Evolutionary conservation across 1,284 basidiomycete species (phyloP), one percentile per base, ranked within the genome.

Genomic region (Pyrrhoderma lamaoense): DNA sequence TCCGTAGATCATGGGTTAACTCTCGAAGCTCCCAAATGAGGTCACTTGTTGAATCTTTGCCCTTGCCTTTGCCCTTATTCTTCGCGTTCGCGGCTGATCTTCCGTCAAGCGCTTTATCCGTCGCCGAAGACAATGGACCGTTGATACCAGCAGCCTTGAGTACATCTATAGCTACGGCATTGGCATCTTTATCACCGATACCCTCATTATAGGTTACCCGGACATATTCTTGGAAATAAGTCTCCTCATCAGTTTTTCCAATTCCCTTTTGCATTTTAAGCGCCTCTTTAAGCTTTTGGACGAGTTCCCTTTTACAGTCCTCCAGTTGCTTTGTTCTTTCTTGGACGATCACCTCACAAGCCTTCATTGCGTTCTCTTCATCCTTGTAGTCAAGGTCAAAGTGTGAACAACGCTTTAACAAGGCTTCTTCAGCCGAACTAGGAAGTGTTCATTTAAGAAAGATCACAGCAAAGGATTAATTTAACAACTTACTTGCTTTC

Each of bases 381-480:
- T 77, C 72, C 18, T 77, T 80, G 18, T 82, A 77, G 52, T 94
- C 89, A 37, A 94, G 77, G 62, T 92, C 88, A 66, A 95, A 95
- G 65, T 95, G 93, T 7, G 93, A 93, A 64, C 92, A 94, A 25
- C 92, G 85, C 64, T 95, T 95, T 51, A 95, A 74, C 2, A 95
- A 74, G 0, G 93, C 93, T 69, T 95, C 91, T 64, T 94, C 89
- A 0, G 91, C 89, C 52, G 88, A 81, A 59, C 86, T 88, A 55
- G 19, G 19, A 40, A 42, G 40, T 54, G 23, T 49, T 58, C 31
- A 55, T 53, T n/a, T n/a, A n/a, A n/a, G 51, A 47, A 51, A 46
- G 45, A 21, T 42, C 4, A 43, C 54, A 40, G 34, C 25, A 22
- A 27, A 8, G 3, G 45, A 21, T 31, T 25, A 2, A 51, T 47